A percentile compares a stretch with the other conserved stretches of the same genome.
Evolutionary conservation across 768 basidiomycete species (phyloP).

Genomic region (Steccherinum ochraceum): DNA sequence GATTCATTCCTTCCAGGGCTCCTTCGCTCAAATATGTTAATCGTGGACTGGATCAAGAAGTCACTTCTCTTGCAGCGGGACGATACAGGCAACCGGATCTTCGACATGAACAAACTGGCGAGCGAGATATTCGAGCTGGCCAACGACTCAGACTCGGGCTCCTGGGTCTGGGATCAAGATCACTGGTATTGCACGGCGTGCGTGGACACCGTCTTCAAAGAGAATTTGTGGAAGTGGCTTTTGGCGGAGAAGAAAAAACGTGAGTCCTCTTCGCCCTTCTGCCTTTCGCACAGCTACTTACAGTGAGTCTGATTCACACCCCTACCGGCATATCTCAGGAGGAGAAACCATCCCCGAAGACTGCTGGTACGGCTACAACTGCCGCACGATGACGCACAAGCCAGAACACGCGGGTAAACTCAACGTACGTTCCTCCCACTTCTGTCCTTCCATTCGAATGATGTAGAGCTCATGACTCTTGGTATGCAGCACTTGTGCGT

Average conservation of each 20-base stretch:
- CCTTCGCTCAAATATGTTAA: not conserved
- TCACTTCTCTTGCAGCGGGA: slow-evolving; percentile 4
- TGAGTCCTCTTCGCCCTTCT: slow-evolving; percentile 3
- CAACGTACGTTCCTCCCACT: slow-evolving; percentile 19
- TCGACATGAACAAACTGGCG: slow-evolving; percentile 5
- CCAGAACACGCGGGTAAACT: slow-evolving; percentile 19
- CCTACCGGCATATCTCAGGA: slow-evolving; percentile 6
- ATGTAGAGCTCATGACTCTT: no score
- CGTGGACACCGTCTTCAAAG: slow-evolving; percentile 10
- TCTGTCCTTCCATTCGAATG: no score
- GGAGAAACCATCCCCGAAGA: slow-evolving; percentile 17
- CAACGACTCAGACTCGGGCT: not conserved
- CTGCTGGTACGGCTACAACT: slow-evolving; percentile 33
- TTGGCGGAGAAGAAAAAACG: slow-evolving; percentile 8
- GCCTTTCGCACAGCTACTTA: not conserved
- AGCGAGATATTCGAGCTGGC: not conserved
- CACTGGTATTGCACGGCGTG: slow-evolving; percentile 22
- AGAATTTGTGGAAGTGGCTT: slow-evolving; percentile 18
- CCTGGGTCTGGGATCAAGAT: slow-evolving; percentile 15
- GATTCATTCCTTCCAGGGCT: not conserved
- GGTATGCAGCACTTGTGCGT: slow-evolving; percentile 10
- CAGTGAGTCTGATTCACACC: no score
- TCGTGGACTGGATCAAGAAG: slow-evolving; percentile 4
- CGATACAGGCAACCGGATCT: not conserved
- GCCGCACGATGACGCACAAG: slow-evolving; percentile 27